These are phyloP conservation scores for Solanum chmielewskii DNA, from an alignment of 257 asterid species.

Conservation along the genomic window DNA sequence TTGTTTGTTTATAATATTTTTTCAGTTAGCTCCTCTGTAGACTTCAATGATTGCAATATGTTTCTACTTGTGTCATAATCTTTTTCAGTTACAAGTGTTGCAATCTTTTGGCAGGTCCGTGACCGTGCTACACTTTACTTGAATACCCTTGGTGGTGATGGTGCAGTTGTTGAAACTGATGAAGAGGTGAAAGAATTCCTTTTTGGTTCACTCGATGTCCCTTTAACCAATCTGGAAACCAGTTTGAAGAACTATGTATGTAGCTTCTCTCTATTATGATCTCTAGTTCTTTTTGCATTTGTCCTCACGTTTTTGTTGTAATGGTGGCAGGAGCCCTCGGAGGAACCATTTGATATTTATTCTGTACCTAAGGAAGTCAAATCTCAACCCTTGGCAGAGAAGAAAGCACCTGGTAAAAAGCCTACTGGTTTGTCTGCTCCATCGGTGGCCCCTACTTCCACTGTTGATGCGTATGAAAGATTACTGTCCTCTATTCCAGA, in stretches of 20 bases:
- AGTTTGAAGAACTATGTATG: conserved; percentile 87
- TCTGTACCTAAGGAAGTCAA: conserved; percentile 86
- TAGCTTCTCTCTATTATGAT: neutral
- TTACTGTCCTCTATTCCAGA: conserved; percentile 74
- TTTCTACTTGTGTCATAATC: neutral
- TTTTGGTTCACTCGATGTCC: conserved; percentile 82
- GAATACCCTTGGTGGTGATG: conserved; percentile 90
- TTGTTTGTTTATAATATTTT: neutral
- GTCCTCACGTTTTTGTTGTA: conserved; percentile 5
- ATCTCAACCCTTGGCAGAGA: conserved; percentile 89
- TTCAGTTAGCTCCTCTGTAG: neutral
- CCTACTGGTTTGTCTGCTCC: conserved; percentile 82
- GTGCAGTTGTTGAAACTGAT: conserved; percentile 82
- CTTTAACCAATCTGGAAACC: conserved; percentile 73
- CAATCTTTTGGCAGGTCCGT: conserved; percentile 56
- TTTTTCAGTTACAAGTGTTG: neutral
- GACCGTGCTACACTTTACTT: conserved; percentile 98
- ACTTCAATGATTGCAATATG: neutral
- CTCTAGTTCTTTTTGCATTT: neutral
- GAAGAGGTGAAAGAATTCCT: conserved; percentile 75
- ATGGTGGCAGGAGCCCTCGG: conserved; percentile 60
- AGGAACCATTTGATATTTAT: conserved; percentile 75
- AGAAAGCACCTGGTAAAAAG: conserved; percentile 87
- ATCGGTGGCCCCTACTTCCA: conserved; percentile 59
- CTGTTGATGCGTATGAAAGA: conserved; percentile 75